Percentiles rank a stretch among this genome's conserved stretches.
phyloP scores from a whole-genome alignment of 1,139 yeast genomes.

The Hyphopichia fennica region DNA sequence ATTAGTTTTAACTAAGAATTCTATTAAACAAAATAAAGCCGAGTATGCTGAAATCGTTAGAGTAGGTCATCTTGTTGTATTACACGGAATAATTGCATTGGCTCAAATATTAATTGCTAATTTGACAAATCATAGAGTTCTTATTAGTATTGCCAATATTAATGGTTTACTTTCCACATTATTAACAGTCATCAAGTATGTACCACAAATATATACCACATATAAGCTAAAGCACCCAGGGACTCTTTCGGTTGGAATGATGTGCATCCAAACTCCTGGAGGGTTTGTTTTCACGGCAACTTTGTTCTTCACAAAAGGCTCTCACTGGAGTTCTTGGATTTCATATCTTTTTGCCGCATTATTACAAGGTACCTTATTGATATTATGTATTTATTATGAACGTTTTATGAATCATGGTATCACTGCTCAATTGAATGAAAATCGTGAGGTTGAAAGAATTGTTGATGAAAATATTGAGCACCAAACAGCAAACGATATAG shows the following conservation, averaged over 20 bases:
- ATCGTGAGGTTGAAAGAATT: slow-evolving; percentile 33
- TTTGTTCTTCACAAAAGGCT: slow-evolving; percentile 68
- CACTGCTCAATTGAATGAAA: slow-evolving; percentile 30
- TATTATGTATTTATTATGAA: slow-evolving; percentile 40
- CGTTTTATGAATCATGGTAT: slow-evolving; percentile 29
- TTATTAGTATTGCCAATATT: slow-evolving; percentile 50
- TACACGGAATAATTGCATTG: slow-evolving; percentile 37
- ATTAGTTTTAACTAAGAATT: slow-evolving; percentile 44
- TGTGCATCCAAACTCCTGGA: slow-evolving; percentile 89
- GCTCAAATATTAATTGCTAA: slow-evolving; percentile 34
- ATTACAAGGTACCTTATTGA: slow-evolving; percentile 52
- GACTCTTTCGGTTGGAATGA: slow-evolving; percentile 75
- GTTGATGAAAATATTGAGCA: slow-evolving; percentile 23
- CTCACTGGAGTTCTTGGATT: slow-evolving; percentile 87
- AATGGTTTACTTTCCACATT: slow-evolving; percentile 65
- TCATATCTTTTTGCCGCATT: slow-evolving; percentile 74
- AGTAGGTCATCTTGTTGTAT: slow-evolving; percentile 40
- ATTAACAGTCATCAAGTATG: slow-evolving; percentile 68
- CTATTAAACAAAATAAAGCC: slow-evolving; percentile 44
- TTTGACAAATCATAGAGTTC: slow-evolving; percentile 15
- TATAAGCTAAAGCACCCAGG: slow-evolving; percentile 73
- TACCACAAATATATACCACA: slow-evolving; percentile 80
- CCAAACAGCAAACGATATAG: background rate
- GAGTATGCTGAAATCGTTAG: slow-evolving; percentile 45
- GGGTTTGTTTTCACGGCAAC: slow-evolving; percentile 78